Conservation (phyloP, 768 basidiomycete species). For the Amylocystis lapponica region DNA sequence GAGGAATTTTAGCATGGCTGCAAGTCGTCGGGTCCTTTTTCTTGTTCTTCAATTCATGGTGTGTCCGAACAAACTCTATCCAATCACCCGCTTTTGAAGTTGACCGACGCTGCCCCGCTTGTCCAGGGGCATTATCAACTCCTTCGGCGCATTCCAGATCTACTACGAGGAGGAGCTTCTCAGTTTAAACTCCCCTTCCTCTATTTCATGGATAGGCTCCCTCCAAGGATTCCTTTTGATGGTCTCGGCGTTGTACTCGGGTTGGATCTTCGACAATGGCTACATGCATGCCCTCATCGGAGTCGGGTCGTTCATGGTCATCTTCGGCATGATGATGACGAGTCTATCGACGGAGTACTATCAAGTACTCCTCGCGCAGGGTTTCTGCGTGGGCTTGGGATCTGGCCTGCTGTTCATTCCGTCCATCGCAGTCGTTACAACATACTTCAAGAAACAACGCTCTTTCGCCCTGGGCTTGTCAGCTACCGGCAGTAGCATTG, state of each 20-base stretch:
- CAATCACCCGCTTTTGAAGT: background rate
- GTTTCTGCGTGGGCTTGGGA: constrained; percentile 48
- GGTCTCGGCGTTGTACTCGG: constrained; percentile 14
- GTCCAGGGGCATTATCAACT: constrained; percentile 16
- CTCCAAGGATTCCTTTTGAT: constrained; percentile 20
- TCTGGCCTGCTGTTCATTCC: constrained; percentile 46
- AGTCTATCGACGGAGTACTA: constrained; percentile 37
- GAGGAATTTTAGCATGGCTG: constrained; percentile 11
- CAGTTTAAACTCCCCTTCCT: constrained; percentile 7
- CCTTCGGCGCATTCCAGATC: constrained; percentile 14
- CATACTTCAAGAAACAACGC: constrained; percentile 44
- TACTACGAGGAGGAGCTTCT: constrained; percentile 10
- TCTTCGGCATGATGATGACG: constrained; percentile 34
- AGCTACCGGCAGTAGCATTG: constrained; percentile 38
- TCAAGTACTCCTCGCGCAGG: constrained; percentile 50
- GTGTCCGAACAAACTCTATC: background rate
- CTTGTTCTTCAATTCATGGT: constrained; percentile 16
- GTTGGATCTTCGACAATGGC: constrained; percentile 21
- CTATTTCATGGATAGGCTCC: constrained; percentile 22
- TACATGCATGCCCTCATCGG: constrained; percentile 27
- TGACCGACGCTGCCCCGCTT: background rate
- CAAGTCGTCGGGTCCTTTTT: constrained; percentile 13
- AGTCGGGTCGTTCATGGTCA: constrained; percentile 10
- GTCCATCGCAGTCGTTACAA: constrained; percentile 40
- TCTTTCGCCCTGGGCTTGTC: constrained; percentile 50